These are phyloP conservation scores for Xenoacremonium recifei DNA, from an alignment of 2,329 filamentous ascomycete species.

Conservation along the genomic window DNA sequence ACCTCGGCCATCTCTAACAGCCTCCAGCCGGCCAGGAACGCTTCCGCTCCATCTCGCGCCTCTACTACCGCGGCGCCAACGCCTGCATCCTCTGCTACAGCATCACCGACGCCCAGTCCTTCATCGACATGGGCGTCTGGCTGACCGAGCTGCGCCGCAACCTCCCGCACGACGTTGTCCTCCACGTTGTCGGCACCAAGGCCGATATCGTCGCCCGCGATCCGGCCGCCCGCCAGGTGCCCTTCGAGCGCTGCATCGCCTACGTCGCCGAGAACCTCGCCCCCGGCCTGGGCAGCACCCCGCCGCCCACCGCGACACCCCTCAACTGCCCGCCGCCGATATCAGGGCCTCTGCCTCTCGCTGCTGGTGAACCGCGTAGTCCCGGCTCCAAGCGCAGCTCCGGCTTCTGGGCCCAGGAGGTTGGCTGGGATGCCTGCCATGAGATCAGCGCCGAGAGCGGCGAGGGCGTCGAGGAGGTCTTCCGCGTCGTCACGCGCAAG, in stretches of 20 bases:
- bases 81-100: constrained; percentile 93
- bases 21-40: constrained; percentile 78
- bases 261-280: constrained; percentile 92
- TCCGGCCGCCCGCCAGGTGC: constrained; percentile 75
- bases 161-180: constrained; percentile 72
- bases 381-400: constrained; percentile 66
- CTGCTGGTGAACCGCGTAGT: constrained; percentile 53
- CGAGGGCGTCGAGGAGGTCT: constrained; percentile 95
- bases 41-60: constrained; percentile 88
- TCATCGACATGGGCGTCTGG: constrained; percentile 91
- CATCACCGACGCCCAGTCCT: constrained; percentile 83
- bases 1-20: constrained; percentile 2
- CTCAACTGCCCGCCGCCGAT: constrained; percentile 17
- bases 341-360: constrained; percentile 20
- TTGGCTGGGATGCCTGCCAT: constrained; percentile 95
- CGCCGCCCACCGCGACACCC: constrained; percentile 60
- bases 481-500: constrained; percentile 66
- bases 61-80: constrained; percentile 95
- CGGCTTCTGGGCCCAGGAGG: constrained; percentile 87
- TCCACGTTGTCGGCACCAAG: constrained; percentile 95
- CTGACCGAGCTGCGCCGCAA: constrained; percentile 80
- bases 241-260: constrained; percentile 92
- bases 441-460: constrained; percentile 93
- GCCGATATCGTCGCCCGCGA: constrained; percentile 87
- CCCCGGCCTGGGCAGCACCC: constrained; percentile 65